Base-by-base conservation (phyloP, 495 filamentous ascomycete genomes). In the Niebla homalea region DNA sequence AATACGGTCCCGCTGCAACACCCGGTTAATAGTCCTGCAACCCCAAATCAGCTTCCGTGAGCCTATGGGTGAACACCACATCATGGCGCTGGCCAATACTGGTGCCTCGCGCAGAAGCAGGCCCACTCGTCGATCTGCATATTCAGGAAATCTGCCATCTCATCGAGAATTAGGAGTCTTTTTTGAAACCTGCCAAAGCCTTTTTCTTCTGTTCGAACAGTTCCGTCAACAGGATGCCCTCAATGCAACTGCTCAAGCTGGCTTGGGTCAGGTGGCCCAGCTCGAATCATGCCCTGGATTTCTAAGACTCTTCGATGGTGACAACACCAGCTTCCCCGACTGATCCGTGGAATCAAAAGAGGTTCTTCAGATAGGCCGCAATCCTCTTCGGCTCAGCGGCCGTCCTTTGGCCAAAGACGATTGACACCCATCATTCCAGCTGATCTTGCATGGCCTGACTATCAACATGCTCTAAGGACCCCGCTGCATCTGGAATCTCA, bases 101-200 rank as follows among this genome's bases (percentile, higher is more conserved):
- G n/a, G n/a, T n/a, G n/a, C n/a, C n/a, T n/a, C n/a, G n/a, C n/a
- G n/a, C n/a, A n/a, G n/a, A n/a, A n/a, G n/a, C n/a, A n/a, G n/a
- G n/a, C n/a, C n/a, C n/a, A n/a, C n/a, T n/a, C 63, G 0, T 72
- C 64, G 35, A 78, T 70, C 42, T 77, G 60, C 72, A 81, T 77
- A 48, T 81, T 80, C 22, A 83, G 55, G 8, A 81, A 75, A 57
- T 83, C 76, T 0, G 70, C 66, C 21, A 83, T 69, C 51, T 81
- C 78, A 8, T 52, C 56, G 16, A 80, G 52, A 10, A 78, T 71
- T 8, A 70, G 57, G 65, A 51, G 50, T 75, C 77, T 46, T 65
- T 62, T 5, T 66, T 53, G 40, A 81, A 77, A 40, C 75, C 72
- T 46, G 67, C 71, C 43, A 81, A 50, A 0, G 70, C 72, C 15